phyloP scores from a whole-genome alignment of 1,284 basidiomycete species.

The Boletellus dicymbophilus region DNA sequence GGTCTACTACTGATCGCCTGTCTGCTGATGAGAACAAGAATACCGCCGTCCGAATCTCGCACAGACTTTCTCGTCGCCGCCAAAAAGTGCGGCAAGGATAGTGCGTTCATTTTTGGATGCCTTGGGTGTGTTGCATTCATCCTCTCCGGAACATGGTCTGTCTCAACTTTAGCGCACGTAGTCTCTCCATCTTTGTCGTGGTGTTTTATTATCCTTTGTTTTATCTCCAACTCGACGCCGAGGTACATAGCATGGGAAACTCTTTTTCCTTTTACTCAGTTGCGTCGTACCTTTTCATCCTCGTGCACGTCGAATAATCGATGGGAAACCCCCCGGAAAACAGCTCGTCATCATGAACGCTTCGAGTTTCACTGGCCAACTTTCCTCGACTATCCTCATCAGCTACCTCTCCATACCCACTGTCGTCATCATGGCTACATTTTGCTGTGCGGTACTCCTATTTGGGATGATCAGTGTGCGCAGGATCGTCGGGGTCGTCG shows the following conservation, averaged over 20 bases:
- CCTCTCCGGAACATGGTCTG: background rate
- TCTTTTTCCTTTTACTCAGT: conserved; percentile 37
- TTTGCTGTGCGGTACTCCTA: conserved; percentile 32
- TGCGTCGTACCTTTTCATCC: conserved; percentile 7
- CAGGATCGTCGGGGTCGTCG: conserved; percentile 26
- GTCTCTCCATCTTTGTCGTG: conserved; percentile 19
- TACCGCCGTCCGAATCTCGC: conserved; percentile 15
- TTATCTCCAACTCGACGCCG: conserved; percentile 33
- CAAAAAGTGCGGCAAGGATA: conserved; percentile 25
- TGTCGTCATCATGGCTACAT: conserved; percentile 21
- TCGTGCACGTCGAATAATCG: background rate
- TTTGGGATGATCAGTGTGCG: conserved; percentile 33
- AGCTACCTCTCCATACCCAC: conserved; percentile 20
- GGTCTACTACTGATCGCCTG: conserved; percentile 31
- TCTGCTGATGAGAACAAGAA: conserved; percentile 32
- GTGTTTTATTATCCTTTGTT: conserved; percentile 36
- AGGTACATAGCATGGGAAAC: conserved; percentile 19
- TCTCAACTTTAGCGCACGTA: background rate
- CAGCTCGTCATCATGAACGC: conserved; percentile 36
- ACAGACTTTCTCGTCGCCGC: conserved; percentile 19
- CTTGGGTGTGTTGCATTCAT: conserved; percentile 19
- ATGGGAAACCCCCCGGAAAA: background rate
- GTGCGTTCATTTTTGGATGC: conserved; percentile 26
- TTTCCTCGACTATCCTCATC: conserved; percentile 27
- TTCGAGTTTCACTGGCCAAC: conserved; percentile 33